Conservation (phyloP, 2,329 filamentous ascomycete species). For the Aspergillus alliaceus region DNA sequence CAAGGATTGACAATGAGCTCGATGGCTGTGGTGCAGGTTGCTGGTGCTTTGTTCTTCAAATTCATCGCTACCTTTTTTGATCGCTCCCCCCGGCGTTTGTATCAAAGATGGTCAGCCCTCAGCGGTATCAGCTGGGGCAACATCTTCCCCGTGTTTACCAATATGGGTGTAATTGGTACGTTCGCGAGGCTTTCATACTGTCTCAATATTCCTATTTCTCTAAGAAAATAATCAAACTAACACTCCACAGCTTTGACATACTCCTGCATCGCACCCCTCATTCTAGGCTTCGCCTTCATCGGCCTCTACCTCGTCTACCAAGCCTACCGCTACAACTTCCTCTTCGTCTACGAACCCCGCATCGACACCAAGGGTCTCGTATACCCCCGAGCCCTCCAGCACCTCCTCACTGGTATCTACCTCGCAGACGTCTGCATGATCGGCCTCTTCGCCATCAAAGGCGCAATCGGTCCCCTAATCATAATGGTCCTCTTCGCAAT, state of each 20-base stretch:
- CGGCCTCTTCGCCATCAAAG: conserved; percentile 74
- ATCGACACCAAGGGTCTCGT: conserved; percentile 87
- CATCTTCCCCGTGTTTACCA: conserved; percentile 73
- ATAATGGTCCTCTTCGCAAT: conserved; percentile 74
- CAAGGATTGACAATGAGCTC: conserved; percentile 80
- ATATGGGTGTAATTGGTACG: conserved; percentile 77
- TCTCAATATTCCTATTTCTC: background rate
- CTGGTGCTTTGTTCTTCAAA: conserved; percentile 70
- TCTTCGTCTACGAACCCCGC: conserved; percentile 78
- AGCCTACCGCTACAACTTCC: conserved; percentile 84
- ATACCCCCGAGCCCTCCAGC: conserved; percentile 81
- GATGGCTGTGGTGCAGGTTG: conserved; percentile 69
- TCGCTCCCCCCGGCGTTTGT: conserved; percentile 70
- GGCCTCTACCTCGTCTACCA: conserved; percentile 80
- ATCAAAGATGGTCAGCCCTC: conserved; percentile 71
- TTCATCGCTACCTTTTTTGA: conserved; percentile 72
- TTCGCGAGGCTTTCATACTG: conserved; percentile 7
- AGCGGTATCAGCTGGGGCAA: conserved; percentile 82
- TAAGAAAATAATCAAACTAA: conserved; percentile 7
- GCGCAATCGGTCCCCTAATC: conserved; percentile 65
- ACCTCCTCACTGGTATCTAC: conserved; percentile 81
- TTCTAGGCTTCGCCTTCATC: conserved; percentile 76
- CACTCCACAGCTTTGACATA: conserved; percentile 70
- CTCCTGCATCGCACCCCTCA: conserved; percentile 80
- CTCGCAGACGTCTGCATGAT: conserved; percentile 80